Evolutionary conservation across 2,329 filamentous ascomycete genomes (phyloP).

Genomic region (Dothistroma septosporum): DNA sequence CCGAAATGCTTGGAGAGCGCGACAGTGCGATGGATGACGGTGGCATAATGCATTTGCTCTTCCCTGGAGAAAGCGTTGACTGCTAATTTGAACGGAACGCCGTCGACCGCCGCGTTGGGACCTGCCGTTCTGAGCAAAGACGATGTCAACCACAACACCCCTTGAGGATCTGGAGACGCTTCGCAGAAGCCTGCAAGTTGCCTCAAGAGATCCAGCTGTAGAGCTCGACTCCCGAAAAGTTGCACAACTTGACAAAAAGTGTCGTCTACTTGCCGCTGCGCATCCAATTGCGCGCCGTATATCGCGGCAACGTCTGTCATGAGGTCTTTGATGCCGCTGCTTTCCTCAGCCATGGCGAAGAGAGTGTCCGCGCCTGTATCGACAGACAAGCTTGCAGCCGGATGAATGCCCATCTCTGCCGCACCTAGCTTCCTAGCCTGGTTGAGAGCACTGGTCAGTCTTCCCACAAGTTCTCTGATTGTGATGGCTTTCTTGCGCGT

Average conservation of each 20-base stretch:
- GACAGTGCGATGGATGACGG: constrained; percentile 81
- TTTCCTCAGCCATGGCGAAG: constrained; percentile 20
- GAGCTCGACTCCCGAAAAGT: constrained; percentile 67
- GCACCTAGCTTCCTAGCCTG: constrained; percentile 89
- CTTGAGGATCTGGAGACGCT: constrained; percentile 84
- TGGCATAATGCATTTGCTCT: constrained; percentile 78
- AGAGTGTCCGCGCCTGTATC: constrained; percentile 48
- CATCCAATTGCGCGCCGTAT: constrained; percentile 26
- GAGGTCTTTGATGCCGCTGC: constrained; percentile 25
- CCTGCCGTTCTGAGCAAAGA: constrained; percentile 79
- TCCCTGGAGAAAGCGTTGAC: constrained; percentile 48
- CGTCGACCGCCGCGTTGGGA: constrained; percentile 42
- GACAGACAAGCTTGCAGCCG: constrained; percentile 77
- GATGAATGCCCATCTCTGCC: constrained; percentile 93
- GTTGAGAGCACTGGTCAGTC: constrained; percentile 77
- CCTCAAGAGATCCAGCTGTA: constrained; percentile 83
- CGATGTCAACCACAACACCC: constrained; percentile 82
- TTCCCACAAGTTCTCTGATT: constrained; percentile 76
- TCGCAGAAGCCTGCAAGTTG: constrained; percentile 93
- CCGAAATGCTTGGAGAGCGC: constrained; percentile 72
- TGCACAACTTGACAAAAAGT: constrained; percentile 13
- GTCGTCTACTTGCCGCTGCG: constrained; percentile 3
- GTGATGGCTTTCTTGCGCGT: constrained; percentile 89
- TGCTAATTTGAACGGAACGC: constrained; percentile 1
- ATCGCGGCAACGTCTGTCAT: constrained; percentile 24